Conservation (phyloP, 163 green algal genomes). For the Scenedesmus sp. region DNA sequence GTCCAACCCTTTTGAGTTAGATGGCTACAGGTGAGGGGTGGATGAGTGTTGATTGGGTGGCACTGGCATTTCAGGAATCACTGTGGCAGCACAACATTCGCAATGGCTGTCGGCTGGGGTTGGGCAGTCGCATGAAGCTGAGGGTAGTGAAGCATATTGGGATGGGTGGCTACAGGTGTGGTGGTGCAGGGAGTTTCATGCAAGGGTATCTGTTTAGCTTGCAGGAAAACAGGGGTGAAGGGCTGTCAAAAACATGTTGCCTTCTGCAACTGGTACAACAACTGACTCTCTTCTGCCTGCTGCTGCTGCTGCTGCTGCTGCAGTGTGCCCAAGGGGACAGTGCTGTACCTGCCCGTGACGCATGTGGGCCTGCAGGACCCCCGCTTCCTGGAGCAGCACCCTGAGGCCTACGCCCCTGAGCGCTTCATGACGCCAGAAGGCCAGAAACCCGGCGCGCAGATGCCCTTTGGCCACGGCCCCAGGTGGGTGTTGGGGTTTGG, state of each 20-base stretch:
- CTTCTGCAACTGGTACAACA: background rate
- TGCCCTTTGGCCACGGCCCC: slow-evolving; percentile 42
- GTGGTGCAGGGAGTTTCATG: no score
- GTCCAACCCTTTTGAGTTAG: no score
- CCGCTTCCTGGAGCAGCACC: slow-evolving; percentile 12
- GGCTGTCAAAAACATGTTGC: background rate
- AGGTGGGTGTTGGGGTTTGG: background rate
- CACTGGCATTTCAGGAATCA: no score
- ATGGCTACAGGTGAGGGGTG: no score
- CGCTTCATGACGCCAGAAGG: slow-evolving; percentile 47
- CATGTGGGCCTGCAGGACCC: slow-evolving; percentile 30
- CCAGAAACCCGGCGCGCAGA: slow-evolving; percentile 11
- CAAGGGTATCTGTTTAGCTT: no score
- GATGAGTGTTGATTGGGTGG: no score
- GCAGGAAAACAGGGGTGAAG: background rate
- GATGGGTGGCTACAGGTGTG: background rate
- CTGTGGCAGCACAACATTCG: no score
- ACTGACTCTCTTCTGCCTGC: background rate
- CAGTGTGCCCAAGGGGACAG: slow-evolving; percentile 10
- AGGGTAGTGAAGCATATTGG: background rate
- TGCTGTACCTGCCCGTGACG: slow-evolving; percentile 14
- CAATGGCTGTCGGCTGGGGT: no score
- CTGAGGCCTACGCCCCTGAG: slow-evolving; percentile 23
- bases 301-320: background rate
- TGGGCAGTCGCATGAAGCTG: no score